Conservation (phyloP, 2,329 filamentous ascomycete genomes). For the Colletotrichum truncatum region DNA sequence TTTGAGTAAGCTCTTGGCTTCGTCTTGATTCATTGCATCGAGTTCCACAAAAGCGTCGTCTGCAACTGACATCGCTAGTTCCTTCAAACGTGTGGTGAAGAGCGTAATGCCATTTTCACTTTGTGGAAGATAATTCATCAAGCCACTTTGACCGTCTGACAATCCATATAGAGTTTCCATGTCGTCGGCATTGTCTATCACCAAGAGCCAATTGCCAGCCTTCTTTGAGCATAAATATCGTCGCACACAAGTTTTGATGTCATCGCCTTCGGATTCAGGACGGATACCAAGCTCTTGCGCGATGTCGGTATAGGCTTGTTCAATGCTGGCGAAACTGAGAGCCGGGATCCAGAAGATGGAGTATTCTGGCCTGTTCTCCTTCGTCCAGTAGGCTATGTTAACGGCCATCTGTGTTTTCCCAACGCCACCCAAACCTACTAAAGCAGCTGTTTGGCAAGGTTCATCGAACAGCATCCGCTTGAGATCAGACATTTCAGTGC, state of each 20-base stretch:
- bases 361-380: slow-evolving; percentile 39
- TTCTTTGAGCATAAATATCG: slow-evolving; percentile 34
- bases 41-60: slow-evolving; percentile 37
- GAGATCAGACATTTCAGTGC: too few relatives aligned
- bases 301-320: slow-evolving; percentile 44
- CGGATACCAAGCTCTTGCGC: slow-evolving; percentile 40
- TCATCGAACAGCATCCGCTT: slow-evolving; percentile 37
- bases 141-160: slow-evolving; percentile 9
- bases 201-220: slow-evolving; percentile 43
- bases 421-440: slow-evolving; percentile 46
- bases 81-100: slow-evolving; percentile 43
- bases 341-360: slow-evolving; percentile 51
- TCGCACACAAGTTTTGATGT: slow-evolving; percentile 69
- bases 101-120: slow-evolving; percentile 40
- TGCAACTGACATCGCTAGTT: slow-evolving; percentile 39
- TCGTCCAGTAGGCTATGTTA: slow-evolving; percentile 46
- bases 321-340: slow-evolving; percentile 41
- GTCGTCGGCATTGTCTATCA: slow-evolving; percentile 51
- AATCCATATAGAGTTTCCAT: slow-evolving; percentile 34
- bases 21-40: slow-evolving; percentile 37
- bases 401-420: slow-evolving; percentile 50
- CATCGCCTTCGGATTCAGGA: slow-evolving; percentile 58
- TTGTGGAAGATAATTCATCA: slow-evolving; percentile 40
- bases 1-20: slow-evolving; percentile 39
- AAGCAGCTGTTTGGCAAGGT: slow-evolving; percentile 34